These are phyloP conservation scores for Tillandsia leiboldiana DNA, from an alignment of 176 grass and related monocot species.

Conservation along the genomic window DNA sequence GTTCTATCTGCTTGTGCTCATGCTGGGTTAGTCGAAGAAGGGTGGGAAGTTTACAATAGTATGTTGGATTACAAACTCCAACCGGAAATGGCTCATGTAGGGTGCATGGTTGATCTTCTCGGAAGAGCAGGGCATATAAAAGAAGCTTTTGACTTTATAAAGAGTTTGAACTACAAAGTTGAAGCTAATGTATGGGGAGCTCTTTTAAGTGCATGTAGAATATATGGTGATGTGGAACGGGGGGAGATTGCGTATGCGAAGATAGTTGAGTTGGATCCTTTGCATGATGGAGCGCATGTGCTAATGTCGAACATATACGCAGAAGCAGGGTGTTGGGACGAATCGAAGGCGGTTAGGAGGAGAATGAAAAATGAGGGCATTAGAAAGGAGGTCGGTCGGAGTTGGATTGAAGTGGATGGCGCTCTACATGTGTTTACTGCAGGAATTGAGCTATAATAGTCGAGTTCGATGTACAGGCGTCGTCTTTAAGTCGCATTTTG, in stretches of 20 bases:
- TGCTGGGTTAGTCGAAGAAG: constrained; percentile 8
- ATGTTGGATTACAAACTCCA: not conserved
- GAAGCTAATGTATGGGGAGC: constrained; percentile 3
- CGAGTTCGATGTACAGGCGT: not conserved
- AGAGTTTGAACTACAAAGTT: not conserved
- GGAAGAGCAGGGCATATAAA: not conserved
- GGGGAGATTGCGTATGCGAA: not conserved
- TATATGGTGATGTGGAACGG: constrained; percentile 1
- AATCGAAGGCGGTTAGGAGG: not conserved
- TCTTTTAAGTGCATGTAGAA: constrained; percentile 4
- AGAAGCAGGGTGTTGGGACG: not conserved
- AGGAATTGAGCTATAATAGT: not conserved
- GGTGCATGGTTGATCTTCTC: constrained; percentile 7
- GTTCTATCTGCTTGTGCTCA: constrained; percentile 4
- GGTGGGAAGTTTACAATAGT: constrained; percentile 1
- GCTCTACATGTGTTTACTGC: not conserved
- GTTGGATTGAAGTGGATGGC: constrained; percentile 7
- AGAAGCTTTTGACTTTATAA: not conserved
- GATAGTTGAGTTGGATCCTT: constrained; percentile 9
- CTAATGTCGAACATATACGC: constrained; percentile 7
- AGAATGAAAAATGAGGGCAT: not conserved
- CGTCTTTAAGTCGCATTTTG: not conserved
- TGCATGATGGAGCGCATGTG: constrained; percentile 9
- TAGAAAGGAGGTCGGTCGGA: not conserved
- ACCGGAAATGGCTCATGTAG: not conserved